Evolutionary conservation across 257 asterid species (phyloP).

Genomic region (Scutellaria minor): DNA sequence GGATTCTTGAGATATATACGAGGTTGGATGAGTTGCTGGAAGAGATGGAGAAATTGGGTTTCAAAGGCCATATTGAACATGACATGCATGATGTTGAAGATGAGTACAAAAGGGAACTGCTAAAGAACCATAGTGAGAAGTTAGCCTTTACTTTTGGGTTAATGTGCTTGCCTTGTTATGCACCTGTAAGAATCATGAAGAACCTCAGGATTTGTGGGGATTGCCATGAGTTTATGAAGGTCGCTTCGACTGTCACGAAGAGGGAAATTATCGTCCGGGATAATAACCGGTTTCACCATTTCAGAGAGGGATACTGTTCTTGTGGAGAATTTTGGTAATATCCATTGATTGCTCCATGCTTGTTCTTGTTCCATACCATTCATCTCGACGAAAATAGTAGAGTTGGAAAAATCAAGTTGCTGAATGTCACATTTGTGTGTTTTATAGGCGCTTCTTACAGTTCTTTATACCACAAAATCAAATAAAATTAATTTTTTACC

Average conservation of each 20-base stretch:
- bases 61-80: slow-evolving; percentile 63
- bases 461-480: too few relatives aligned
- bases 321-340: slow-evolving; percentile 89
- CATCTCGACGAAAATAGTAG: too few relatives aligned
- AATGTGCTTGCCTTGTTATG: slow-evolving; percentile 65
- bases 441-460: too few relatives aligned
- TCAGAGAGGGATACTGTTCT: slow-evolving; percentile 68
- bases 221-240: slow-evolving; percentile 90
- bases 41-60: slow-evolving; percentile 70
- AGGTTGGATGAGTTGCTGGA: slow-evolving; percentile 62
- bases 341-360: not conserved
- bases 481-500: too few relatives aligned
- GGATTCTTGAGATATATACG: slow-evolving; percentile 62
- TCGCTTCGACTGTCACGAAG: slow-evolving; percentile 63
- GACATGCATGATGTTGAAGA: slow-evolving; percentile 84
- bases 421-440: too few relatives aligned
- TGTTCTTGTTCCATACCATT: too few relatives aligned
- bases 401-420: too few relatives aligned
- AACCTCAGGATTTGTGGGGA: slow-evolving; percentile 92
- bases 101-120: slow-evolving; percentile 62
- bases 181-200: slow-evolving; percentile 90
- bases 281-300: slow-evolving; percentile 86
- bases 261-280: slow-evolving; percentile 85
- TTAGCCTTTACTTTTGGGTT: slow-evolving; percentile 81
- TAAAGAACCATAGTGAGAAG: slow-evolving; percentile 90